Percentiles rank a stretch among this genome's conserved stretches.
These are phyloP conservation scores for Isatis tinctoria DNA, from an alignment of 345 rosid genomes.

Conservation along the genomic window DNA sequence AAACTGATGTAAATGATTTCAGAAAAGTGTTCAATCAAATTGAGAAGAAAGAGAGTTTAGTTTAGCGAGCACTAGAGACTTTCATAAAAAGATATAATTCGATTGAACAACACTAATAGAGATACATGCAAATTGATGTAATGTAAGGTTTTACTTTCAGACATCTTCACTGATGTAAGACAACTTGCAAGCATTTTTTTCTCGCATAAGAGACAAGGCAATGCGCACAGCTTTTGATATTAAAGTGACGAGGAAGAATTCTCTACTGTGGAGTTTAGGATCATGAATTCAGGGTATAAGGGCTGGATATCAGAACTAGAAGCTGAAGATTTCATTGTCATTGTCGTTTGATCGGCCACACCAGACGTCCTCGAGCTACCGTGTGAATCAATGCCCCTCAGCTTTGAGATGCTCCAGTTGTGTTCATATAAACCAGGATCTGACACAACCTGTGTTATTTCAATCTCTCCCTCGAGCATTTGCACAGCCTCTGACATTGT, in stretches of 20 bases:
- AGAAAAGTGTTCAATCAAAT: too few relatives aligned
- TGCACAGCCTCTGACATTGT: slow-evolving; percentile 34
- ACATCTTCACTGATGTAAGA: too few relatives aligned
- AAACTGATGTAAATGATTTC: too few relatives aligned
- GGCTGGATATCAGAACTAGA: background rate
- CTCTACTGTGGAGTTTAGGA: too few relatives aligned
- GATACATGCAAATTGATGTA: too few relatives aligned
- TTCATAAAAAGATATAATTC: background rate
- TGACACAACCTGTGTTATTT: slow-evolving; percentile 7
- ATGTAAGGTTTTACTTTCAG: background rate
- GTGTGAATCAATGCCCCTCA: background rate
- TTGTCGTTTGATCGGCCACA: background rate
- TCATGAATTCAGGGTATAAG: too few relatives aligned
- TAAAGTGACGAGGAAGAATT: too few relatives aligned
- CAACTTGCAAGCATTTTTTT: too few relatives aligned
- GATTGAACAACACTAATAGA: background rate
- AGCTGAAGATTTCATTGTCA: background rate
- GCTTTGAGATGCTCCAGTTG: background rate
- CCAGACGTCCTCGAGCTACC: slow-evolving; percentile 3
- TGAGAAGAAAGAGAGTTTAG: background rate
- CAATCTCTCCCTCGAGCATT: slow-evolving; percentile 36
- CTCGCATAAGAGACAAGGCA: too few relatives aligned
- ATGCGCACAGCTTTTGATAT: too few relatives aligned
- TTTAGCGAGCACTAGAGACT: background rate
- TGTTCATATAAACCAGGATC: slow-evolving; percentile 15